A percentile compares a stretch with the other conserved stretches of the same genome.
Conservation (phyloP, 148 eudicot species). For the Simmondsia chinensis region DNA sequence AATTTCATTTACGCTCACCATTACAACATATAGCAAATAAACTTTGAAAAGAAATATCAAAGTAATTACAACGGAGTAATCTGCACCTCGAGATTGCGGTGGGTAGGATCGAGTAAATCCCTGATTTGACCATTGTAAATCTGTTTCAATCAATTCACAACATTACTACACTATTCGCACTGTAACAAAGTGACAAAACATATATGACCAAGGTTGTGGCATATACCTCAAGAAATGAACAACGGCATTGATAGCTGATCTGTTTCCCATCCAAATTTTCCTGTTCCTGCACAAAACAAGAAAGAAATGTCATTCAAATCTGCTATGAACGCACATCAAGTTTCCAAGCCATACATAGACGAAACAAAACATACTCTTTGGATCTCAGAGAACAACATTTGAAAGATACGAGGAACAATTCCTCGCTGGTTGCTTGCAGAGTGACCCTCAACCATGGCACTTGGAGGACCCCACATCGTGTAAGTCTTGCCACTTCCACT, state of each 20-base stretch:
- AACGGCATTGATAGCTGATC: slow-evolving; percentile 82
- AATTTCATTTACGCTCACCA: too few relatives aligned
- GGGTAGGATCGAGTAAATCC: slow-evolving; percentile 87
- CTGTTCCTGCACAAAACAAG: slow-evolving; percentile 35
- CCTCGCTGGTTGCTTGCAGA: slow-evolving; percentile 51
- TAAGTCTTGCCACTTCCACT: slow-evolving; percentile 96
- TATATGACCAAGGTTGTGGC: background rate
- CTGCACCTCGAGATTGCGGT: slow-evolving; percentile 68
- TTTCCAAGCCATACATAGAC: background rate
- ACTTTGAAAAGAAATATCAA: background rate
- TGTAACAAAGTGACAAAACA: background rate
- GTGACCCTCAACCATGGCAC: slow-evolving; percentile 81
- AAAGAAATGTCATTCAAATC: background rate
- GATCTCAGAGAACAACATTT: slow-evolving; percentile 74
- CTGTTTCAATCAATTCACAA: slow-evolving; percentile 23
- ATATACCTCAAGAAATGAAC: slow-evolving; percentile 93
- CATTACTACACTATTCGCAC: background rate
- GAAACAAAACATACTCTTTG: slow-evolving; percentile 46
- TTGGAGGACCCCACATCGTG: slow-evolving; percentile 98
- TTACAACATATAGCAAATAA: slow-evolving; percentile 3
- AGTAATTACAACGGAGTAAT: background rate
- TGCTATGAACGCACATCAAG: background rate
- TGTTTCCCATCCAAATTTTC: slow-evolving; percentile 48
- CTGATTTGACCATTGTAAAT: slow-evolving; percentile 75
- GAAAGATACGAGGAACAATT: slow-evolving; percentile 79